A percentile compares a stretch with the other conserved stretches of the same genome.
These are phyloP conservation scores for Pulveroboletus sp. DNA, from an alignment of 768 basidiomycete genomes.

Conservation along the genomic window DNA sequence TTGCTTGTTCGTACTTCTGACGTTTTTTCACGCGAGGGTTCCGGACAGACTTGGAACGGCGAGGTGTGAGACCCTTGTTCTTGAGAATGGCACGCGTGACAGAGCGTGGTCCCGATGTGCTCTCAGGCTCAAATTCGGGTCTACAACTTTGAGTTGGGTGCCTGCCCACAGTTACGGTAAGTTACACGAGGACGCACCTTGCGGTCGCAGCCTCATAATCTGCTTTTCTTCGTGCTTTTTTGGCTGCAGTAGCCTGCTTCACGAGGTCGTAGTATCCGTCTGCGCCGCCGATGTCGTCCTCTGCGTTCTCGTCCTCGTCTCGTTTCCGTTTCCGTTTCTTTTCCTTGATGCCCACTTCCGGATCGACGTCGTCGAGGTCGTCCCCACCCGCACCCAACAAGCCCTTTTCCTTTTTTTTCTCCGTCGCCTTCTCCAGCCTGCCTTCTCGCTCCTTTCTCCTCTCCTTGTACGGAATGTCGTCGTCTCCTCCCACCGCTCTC, in stretches of 20 bases:
- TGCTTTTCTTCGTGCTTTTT: constrained; percentile 75
- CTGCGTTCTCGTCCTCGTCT: constrained; percentile 37
- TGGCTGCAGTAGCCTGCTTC: constrained; percentile 63
- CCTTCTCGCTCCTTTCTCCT: constrained; percentile 60
- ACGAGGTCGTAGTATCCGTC: constrained; percentile 92
- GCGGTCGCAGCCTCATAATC: constrained; percentile 69
- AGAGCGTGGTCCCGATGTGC: constrained; percentile 71
- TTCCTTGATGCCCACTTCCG: constrained; percentile 32
- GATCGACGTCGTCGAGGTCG: constrained; percentile 60
- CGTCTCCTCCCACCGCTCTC: constrained; percentile 80
- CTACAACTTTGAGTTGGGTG: constrained; percentile 21
- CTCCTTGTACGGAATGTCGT: constrained; percentile 89
- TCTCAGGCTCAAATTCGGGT: constrained; percentile 35
- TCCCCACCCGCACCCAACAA: constrained; percentile 51
- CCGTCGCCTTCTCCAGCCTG: constrained; percentile 46
- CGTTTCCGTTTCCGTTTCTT: constrained; percentile 39
- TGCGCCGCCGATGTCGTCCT: constrained; percentile 44
- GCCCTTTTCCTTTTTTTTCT: constrained; percentile 32
- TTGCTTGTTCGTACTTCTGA: constrained; percentile 88
- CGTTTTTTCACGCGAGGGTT: constrained; percentile 99
- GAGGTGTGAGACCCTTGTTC: constrained; percentile 93
- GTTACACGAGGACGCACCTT: constrained; percentile 41
- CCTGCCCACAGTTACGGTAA: constrained; percentile 7
- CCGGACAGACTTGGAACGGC: constrained; percentile 81
- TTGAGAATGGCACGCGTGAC: constrained; percentile 88